Percentiles rank a stretch among this genome's conserved stretches.
These are phyloP conservation scores for barrel medic (Medicago truncatula) DNA, from an alignment of 306 rosid genomes.

Conservation along the genomic window MtrunA17r5.0-ANR NC_053049.1:41358501-41359000, in stretches of 20 bases:
- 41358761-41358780: neutral
- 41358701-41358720: conserved; percentile 36
- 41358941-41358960: conserved; percentile 42
- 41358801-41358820: neutral
- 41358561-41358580: neutral
- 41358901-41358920: conserved; percentile 32
- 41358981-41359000: neutral
- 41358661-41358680: conserved; percentile 46
- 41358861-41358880: neutral
- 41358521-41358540: neutral
- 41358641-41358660: conserved; percentile 67
- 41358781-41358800: neutral
- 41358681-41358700: conserved; percentile 48
- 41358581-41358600: neutral
- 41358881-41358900: conserved; percentile 24
- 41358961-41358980: neutral
- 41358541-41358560: neutral
- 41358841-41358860: conserved; percentile 38
- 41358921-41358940: conserved; percentile 30
- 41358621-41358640: neutral
- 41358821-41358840: conserved; percentile 64
- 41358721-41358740: neutral
- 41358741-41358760: neutral
- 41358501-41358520: neutral
- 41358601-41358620: neutral